Base-by-base conservation (phyloP, 345 rosid genomes). In the Gossypium herbaceum region DNA sequence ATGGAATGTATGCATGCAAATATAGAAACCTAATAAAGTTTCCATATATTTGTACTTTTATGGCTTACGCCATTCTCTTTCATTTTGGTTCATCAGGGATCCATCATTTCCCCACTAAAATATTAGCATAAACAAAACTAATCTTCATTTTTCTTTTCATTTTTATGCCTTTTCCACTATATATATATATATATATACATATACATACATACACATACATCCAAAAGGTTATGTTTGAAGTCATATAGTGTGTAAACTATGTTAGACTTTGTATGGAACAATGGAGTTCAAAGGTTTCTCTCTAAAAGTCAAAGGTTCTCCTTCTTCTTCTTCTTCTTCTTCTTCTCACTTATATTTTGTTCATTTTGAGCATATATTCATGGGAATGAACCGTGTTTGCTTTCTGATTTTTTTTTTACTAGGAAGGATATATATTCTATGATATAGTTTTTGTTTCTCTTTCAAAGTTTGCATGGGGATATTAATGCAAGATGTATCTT, bases 311-410 rank as follows among this genome's bases (percentile, higher is more conserved):
- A 48, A 48, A 48, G 52, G 52, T 48, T 12, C 52, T 62, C 34
- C 20, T 16, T 62, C 67, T 62, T 62, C 67, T 62, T 63, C 39
- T 16, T 62, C 67, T 62, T 63, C 39, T 27, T 12, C 67, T 62
- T 63, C 39, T 27, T 12, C 10, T 64, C 52, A n/a, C 34, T 59
- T 24, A n/a, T 64, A 22, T 10, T 64, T 41, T 64, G 11, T 63
- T 64, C 69, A 41, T 64, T 20, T 64, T 41, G 52, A 48, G 52
- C 52, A 48, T 48, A 13, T 9, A 48, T 12, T 48, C 52, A 48
- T 48, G 16, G 52, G 13, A 48, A 12, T 48, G 52, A 48, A 4
- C 50, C 13, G 13, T 47, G 13, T 47, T 47, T 47, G 51, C 12
- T 29, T 29, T 29, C 5, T 3, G 34, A 29, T 29, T 29, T 3